Evolutionary conservation across 768 basidiomycete species (phyloP), one percentile per base, ranked within the genome.

Genomic region (Coprinopsis marcescibilis): DNA sequence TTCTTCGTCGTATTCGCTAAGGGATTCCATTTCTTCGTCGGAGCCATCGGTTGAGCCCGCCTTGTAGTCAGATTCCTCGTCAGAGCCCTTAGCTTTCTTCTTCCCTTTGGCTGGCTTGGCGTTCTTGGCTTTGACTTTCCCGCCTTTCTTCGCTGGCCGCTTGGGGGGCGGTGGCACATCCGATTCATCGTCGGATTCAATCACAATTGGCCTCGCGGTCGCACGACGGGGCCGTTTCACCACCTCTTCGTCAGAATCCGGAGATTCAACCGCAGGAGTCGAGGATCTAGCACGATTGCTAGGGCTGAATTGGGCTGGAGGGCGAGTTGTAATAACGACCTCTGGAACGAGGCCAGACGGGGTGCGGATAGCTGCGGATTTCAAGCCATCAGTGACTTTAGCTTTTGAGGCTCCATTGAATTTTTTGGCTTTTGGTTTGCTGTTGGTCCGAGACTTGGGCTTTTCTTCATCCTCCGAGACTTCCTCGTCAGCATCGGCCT

Each of bases 181-280:
- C 2, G 21, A 23, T 20, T 71, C 73, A 4, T 75, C 77, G 29
- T 79, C 78, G 33, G 84, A 81, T 1, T 77, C 77, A 19, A 82
- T 63, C 20, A 80, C 50, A 29, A 78, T 64, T 3, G 70, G 56
- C 53, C 66, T 71, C 7, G 64, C 50, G 7, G 64, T 60, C 11
- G 61, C 61, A 4, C 77, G 72, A 32, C 71, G 70, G 49, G 63
- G 56, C 30, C 71, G 69, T 49, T 68, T 62, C 43, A 57, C 62
- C 25, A 60, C 59, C 1, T 42, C 56, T n/a, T 70, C 69, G 15
- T 69, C 73, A 1, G 65, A 61, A 23, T 71, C 70, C 35, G 8
- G 8, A 8, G 35, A 7, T 36, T 36, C 35, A 7, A 6, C 12
- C 8, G 35, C 17, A 4, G 21, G 20, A 24, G 20, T 40, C 4